Evolutionary conservation across 2,329 filamentous ascomycete genomes (phyloP).

Genomic region (Neobulgaria alba): DNA sequence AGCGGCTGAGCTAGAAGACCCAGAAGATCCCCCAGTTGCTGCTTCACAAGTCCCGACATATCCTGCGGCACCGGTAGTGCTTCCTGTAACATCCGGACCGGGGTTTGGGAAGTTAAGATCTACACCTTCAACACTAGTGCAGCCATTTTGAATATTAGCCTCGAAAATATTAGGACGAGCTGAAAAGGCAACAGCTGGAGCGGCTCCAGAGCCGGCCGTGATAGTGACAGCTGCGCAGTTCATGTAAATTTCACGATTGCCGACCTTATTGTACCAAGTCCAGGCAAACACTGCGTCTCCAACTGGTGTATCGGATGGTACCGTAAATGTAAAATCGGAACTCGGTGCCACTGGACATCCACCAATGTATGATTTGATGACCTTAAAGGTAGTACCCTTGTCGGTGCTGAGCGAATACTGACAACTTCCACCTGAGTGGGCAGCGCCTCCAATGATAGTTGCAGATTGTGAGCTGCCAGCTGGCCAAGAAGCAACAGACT

Average conservation of each 20-base stretch:
- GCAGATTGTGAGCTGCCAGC: constrained; percentile 44
- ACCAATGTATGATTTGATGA: constrained; percentile 44
- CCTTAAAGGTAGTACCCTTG: constrained; percentile 35
- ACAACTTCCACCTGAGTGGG: constrained; percentile 50
- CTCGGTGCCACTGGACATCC: constrained; percentile 14
- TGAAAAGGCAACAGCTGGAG: constrained; percentile 31
- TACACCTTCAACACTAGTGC: constrained; percentile 37
- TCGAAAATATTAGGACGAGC: constrained; percentile 48
- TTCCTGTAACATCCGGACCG: constrained; percentile 34
- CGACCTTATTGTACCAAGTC: constrained; percentile 51
- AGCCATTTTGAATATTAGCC: constrained; percentile 46
- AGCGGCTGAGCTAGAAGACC: background rate
- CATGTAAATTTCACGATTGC: constrained; percentile 61
- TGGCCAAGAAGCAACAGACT: constrained; percentile 39
- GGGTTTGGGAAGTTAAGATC: constrained; percentile 47
- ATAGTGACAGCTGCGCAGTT: constrained; percentile 53
- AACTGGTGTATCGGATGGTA: constrained; percentile 22
- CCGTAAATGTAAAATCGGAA: constrained; percentile 21
- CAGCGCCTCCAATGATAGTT: constrained; percentile 38
- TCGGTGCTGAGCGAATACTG: constrained; percentile 50
- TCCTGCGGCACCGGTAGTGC: constrained; percentile 7
- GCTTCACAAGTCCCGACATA: constrained; percentile 21
- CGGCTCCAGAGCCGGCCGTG: constrained; percentile 13
- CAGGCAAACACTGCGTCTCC: constrained; percentile 29
- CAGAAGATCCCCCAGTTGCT: constrained; percentile 10